Conservation (phyloP, 2,329 filamentous ascomycete species). For the Ceratocystis colombiana region DNA sequence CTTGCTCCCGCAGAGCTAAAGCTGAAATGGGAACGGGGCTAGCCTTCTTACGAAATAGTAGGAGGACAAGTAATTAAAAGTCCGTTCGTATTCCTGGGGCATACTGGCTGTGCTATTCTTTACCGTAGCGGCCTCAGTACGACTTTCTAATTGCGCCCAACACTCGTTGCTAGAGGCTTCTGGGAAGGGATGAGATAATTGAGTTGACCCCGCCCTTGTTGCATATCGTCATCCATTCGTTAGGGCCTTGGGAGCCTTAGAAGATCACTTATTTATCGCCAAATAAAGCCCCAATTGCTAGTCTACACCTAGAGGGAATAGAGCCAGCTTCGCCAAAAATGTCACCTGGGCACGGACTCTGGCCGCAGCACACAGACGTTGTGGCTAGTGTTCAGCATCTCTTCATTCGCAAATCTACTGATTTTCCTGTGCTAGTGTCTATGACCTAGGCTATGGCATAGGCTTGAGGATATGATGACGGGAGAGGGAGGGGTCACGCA, state of each 20-base stretch:
- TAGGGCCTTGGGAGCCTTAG: too few species aligned
- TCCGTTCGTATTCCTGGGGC: not conserved
- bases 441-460: not conserved
- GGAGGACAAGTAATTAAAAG: not conserved
- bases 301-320: not conserved
- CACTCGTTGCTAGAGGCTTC: not conserved
- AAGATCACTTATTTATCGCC: not conserved
- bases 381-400: not conserved
- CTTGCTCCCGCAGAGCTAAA: not conserved
- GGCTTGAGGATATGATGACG: too few species aligned
- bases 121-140: not conserved
- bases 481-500: too few species aligned
- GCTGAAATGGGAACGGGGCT: slow-evolving; percentile 1
- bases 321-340: not conserved
- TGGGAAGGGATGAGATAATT: not conserved
- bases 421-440: not conserved
- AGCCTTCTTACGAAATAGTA: not conserved
- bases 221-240: too few species aligned
- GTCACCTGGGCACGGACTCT: not conserved
- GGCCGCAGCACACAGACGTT: not conserved
- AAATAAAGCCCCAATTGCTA: not conserved
- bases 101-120: not conserved
- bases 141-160: not conserved
- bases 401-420: not conserved
- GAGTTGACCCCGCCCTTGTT: too few species aligned